Base-by-base conservation (phyloP, 805 yeast species). In the Lachancea meyersii region DNA sequence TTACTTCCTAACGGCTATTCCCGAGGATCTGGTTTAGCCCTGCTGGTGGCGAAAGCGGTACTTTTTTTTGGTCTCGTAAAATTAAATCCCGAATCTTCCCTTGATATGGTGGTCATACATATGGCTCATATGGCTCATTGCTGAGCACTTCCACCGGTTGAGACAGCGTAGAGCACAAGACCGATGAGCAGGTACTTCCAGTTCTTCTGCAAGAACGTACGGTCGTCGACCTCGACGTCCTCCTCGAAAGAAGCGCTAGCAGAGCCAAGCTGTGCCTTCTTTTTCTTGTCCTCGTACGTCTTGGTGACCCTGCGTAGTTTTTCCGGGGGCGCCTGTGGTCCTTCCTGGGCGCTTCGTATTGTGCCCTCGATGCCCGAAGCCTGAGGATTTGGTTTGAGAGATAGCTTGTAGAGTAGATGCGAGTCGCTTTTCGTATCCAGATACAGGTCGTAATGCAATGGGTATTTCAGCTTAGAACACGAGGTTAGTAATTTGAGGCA, bases 111-210 rank as follows among this genome's bases (percentile, higher is more conserved):
- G n/a, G n/a, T n/a, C n/a, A n/a, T n/a, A n/a, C n/a, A n/a, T n/a
- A 13, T 30, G 18, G 4, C 28, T 26, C 28, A 26, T 11, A 13
- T 10, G 5, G 13, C 28, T 26, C 13, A 26, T 10, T 26, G 28
- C 28, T 26, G 28, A 26, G 18, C 32, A 30, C 30, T 30, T 2
- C 41, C 41, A 16, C 30, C 28, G 8, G 21, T 38, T 5, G 35
- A 30, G 9, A 42, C 20, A 3, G 41, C 33, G 39, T 55, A 60
- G 2, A 55, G 28, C 1, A 60, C 44, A 5, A 58, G 33, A 5
- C 63, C 64, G 18, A 61, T 39, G 10, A 56, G 43, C 1, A 61
- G 22, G 40, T 46, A 43, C 42, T 54, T 60, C 66, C 66, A 61
- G 46, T 60, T 60, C 40, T 58, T 55, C 37, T 53, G 57, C 17